Percentiles rank a stretch among this genome's conserved stretches.
Evolutionary conservation across 345 rosid genomes (phyloP).

Genomic region (Carallia pectinifolia): DNA sequence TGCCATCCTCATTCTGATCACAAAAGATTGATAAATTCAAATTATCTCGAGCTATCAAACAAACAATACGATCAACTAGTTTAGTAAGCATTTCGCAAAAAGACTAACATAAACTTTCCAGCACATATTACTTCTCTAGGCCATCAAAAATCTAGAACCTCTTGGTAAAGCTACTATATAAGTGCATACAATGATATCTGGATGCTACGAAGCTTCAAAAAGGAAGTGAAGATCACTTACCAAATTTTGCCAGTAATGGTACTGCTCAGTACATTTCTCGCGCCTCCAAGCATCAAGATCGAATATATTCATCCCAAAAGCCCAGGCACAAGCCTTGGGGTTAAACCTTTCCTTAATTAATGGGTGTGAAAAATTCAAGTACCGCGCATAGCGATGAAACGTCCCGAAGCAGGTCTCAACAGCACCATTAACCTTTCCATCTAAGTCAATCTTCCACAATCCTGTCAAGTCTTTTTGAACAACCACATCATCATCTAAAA

Average conservation of each 20-base stretch:
- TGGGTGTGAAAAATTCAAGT: constrained; percentile 74
- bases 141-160: neutral
- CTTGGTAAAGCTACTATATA: no score
- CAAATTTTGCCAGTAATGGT: constrained; percentile 68
- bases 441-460: constrained; percentile 77
- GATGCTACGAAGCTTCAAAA: neutral
- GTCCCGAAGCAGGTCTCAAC: constrained; percentile 91
- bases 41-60: neutral
- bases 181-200: neutral
- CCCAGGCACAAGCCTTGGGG: constrained; percentile 91
- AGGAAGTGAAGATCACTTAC: constrained; percentile 28
- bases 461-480: constrained; percentile 90
- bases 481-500: constrained; percentile 90
- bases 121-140: neutral
- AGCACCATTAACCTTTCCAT: constrained; percentile 94
- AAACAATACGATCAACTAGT: neutral
- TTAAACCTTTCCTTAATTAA: constrained; percentile 64
- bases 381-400: constrained; percentile 70
- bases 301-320: constrained; percentile 85
- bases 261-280: constrained; percentile 49
- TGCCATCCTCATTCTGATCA: constrained; percentile 63
- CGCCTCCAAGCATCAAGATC: constrained; percentile 91
- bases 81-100: neutral
- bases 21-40: neutral
- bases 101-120: neutral